Evolutionary conservation across 73 alveolate species (phyloP).

Genomic region (Paramecium primaurelia): DNA sequence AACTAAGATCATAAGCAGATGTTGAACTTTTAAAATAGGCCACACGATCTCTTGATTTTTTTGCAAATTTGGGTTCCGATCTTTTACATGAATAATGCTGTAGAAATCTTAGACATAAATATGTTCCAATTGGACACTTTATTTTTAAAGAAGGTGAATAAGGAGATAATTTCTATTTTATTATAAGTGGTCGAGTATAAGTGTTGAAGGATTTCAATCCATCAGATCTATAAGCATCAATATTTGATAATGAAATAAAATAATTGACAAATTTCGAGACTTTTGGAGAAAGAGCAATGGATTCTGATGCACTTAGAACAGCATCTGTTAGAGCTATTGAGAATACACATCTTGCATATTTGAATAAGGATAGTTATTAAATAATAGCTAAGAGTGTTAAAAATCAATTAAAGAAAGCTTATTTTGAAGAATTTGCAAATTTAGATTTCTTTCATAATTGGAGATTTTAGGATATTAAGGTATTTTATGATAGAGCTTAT

Average conservation of each 20-base stretch:
- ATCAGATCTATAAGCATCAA: neutral
- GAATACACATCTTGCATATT: constrained; percentile 29
- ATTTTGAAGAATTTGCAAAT: constrained; percentile 40
- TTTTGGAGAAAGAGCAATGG: constrained; percentile 48
- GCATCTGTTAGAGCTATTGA: constrained; percentile 28
- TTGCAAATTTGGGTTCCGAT: constrained; percentile 1
- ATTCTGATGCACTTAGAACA: constrained; percentile 23
- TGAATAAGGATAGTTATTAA: neutral
- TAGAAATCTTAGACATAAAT: neutral
- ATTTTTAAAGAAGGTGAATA: constrained; percentile 16
- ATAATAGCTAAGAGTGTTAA: neutral
- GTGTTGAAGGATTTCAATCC: constrained; percentile 32
- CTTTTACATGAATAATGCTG: constrained; percentile 22
- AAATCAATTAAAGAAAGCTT: neutral
- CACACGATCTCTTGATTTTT: neutral
- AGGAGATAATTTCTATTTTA: constrained; percentile 27
- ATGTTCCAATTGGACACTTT: neutral
- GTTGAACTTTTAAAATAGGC: neutral
- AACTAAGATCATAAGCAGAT: neutral
- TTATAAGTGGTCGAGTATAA: neutral
- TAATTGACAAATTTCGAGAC: neutral
- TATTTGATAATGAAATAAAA: constrained; percentile 10
- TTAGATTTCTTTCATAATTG: neutral
- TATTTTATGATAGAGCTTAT: constrained; percentile 13
- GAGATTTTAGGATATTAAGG: constrained; percentile 35